Evolutionary conservation across 2,329 filamentous ascomycete genomes (phyloP), one percentile per base, ranked within the genome.

Genomic region (Colletotrichum musae): DNA sequence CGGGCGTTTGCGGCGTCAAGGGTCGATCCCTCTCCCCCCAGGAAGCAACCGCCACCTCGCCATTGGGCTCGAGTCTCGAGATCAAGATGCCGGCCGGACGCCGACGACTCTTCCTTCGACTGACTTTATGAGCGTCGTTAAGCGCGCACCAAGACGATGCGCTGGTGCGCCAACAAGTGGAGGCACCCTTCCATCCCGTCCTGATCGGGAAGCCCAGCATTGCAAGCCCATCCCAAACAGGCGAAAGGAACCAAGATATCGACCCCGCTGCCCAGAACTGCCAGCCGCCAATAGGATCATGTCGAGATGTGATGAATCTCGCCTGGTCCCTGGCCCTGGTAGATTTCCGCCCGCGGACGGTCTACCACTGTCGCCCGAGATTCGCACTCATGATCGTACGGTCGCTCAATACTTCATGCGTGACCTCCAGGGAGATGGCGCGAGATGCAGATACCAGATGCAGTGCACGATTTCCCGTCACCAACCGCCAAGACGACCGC

Each of bases 271-370:
- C 61, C 65, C 48, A 65, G 54, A 53, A 43, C 16, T 43, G 21
- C 61, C 65, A 57, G 41, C 61, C 61, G 61, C 65, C 65, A 68
- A 65, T 68, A 13, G 5, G 26, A 62, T 64, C 58, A 26, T 24
- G 15, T 24, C 41, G 47, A 56, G 54, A 56, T 59, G 65, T 68
- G 65, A 68, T 58, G 54, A 57, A 58, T 53, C 32, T 62, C 63
- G 12, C 24, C 7, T 10, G 15, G 21, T 61, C 50, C 43, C 64
- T 66, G 64, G 18, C 26, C 50, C 57, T 39, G 39, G 43, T 18
- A n/a, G 21, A 43, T 43, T 43, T 43, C 13, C 41, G 41, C 41
- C 41, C 41, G 16, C 15, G 10, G 6, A 15, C 21, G 13, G 13
- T 16, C 41, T 15, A 15, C 41, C 41, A 43, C 6, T 43, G 41